These are phyloP conservation scores for Acer yangbiense DNA, from an alignment of 345 rosid genomes.

Conservation along the genomic window DNA sequence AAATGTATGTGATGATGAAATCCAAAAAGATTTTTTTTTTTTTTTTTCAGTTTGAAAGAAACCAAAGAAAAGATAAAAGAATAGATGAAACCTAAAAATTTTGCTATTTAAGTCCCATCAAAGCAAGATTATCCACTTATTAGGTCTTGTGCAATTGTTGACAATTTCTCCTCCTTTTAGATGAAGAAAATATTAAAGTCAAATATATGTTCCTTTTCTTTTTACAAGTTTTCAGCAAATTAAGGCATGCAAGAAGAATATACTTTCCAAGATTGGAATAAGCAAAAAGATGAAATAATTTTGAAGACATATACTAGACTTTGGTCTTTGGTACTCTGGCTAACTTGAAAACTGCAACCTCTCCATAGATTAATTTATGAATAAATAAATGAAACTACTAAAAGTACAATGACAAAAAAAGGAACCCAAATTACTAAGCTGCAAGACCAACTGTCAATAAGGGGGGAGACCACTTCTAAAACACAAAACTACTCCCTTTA, in stretches of 20 bases:
- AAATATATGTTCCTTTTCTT: background rate
- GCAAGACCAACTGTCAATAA: background rate
- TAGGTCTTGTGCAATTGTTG: background rate
- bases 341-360: background rate
- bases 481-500: background rate
- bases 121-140: conserved; percentile 5
- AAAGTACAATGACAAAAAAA: background rate
- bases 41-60: background rate
- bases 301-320: background rate
- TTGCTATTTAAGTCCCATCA: background rate
- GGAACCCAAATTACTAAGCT: background rate
- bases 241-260: background rate
- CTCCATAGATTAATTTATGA: background rate
- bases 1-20: background rate
- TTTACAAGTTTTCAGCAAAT: background rate
- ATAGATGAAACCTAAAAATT: background rate
- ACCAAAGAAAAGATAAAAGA: background rate
- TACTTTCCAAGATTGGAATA: background rate
- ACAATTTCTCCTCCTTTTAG: background rate
- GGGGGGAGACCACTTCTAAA: background rate
- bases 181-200: background rate
- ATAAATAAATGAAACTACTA: background rate
- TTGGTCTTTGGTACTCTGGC: background rate
- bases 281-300: background rate
- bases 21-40: background rate